Base-by-base conservation (phyloP, 441 rosid species). In the Capsella rubella region DNA sequence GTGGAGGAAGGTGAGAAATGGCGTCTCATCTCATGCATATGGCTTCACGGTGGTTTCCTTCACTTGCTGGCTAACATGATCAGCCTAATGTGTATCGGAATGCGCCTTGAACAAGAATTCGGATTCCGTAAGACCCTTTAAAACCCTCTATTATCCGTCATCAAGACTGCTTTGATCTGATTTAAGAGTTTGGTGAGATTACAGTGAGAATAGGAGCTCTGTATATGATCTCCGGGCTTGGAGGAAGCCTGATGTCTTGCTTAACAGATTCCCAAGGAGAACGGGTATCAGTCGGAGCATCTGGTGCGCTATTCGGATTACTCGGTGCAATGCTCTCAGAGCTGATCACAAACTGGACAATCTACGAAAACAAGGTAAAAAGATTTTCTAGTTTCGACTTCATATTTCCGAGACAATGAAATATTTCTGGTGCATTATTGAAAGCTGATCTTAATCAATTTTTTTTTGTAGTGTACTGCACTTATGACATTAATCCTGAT, bases 291-390 rank as follows among this genome's bases (percentile, higher is more conserved):
- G 96, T 93, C 0, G 96, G 97, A 18, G 98, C 97, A 49, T 93
- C 97, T 0, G 98, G 98, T 9, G 93, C 97, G 3, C 87, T 91
- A 61, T 86, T 93, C 46, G 98, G 98, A 21, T 81, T 93, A 76
- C 77, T 93, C 12, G 98, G 97, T 51, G 87, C 90, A 8, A 87
- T 91, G 98, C 90, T 89, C 49, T 90, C 97, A 2, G 98, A 91
- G 83, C 90, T 91, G 16, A 79, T 93, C 67, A 83, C 87, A 27
- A 91, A 93, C 82, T 93, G 97, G 98, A 81, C 97, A 46, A 91
- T 84, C 58, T 93, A 93, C 67, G 80, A 74, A 31, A 87, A 90
- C 46, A 93, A 93, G 97, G 97, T 91, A 77, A 6, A 42, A 4
- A 4, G 4, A 8, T 58, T n/a, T 42, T 67, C 53, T 40, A 56